phyloP scores from a whole-genome alignment of 2,329 filamentous ascomycete genomes.

The Arachnopeziza araneosa region DNA sequence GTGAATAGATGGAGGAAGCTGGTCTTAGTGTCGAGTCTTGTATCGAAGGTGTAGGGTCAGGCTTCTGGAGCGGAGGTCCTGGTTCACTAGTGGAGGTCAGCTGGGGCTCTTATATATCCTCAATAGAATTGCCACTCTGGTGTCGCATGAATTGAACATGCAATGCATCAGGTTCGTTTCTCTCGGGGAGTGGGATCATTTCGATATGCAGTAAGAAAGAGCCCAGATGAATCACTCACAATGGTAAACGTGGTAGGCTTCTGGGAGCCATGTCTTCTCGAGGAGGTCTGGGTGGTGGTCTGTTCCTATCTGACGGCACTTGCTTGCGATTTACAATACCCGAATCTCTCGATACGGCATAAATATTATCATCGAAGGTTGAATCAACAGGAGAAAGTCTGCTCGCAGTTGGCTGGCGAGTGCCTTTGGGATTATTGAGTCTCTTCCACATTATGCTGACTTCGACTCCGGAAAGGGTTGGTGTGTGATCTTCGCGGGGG shows the following conservation, averaged over 20 bases:
- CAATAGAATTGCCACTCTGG: neutral
- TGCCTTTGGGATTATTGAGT: conserved; percentile 37
- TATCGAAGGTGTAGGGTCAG: neutral
- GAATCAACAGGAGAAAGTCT: conserved; percentile 40
- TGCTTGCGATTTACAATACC: conserved; percentile 26
- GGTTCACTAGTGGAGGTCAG: conserved; percentile 13
- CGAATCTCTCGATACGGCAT: conserved; percentile 34
- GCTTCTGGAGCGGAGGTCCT: neutral
- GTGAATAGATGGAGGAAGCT: conserved; percentile 58
- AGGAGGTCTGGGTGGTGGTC: conserved; percentile 18
- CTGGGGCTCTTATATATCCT: conserved; percentile 6
- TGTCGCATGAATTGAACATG: neutral
- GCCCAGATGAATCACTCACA: conserved; percentile 16
- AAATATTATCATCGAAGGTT: conserved; percentile 39
- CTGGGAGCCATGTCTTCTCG: conserved; percentile 19
- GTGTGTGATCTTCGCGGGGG: conserved; percentile 19
- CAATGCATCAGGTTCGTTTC: neutral
- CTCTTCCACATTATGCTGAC: conserved; percentile 48
- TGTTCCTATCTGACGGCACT: conserved; percentile 18
- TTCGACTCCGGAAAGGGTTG: neutral
- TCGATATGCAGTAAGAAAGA: neutral
- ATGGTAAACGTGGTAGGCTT: conserved; percentile 14
- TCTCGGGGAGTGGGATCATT: neutral
- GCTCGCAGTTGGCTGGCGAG: conserved; percentile 35
- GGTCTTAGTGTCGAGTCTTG: conserved; percentile 38